A percentile compares a stretch with the other conserved stretches of the same genome.
These are phyloP conservation scores for Hypericum perforatum DNA, from an alignment of 345 rosid species.

Conservation along the genomic window DNA sequence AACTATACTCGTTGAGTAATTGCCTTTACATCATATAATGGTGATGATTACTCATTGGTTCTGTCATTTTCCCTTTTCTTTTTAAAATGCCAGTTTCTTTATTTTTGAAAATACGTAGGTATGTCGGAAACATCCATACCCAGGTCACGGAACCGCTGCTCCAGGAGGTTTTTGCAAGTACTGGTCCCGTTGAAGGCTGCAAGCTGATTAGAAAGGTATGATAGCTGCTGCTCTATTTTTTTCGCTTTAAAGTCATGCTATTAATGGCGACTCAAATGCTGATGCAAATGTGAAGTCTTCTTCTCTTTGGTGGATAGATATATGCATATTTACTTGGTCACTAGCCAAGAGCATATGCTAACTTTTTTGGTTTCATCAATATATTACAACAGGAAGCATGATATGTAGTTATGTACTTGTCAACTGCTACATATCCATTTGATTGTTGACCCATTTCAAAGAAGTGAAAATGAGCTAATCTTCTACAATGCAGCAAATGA, in stretches of 20 bases:
- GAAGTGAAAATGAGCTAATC: not conserved
- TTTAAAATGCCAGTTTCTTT: constrained; percentile 26
- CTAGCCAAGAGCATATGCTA: too few relatives aligned
- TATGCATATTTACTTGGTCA: too few relatives aligned
- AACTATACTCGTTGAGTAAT: not conserved
- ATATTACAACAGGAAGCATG: too few relatives aligned
- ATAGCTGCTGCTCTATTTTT: too few relatives aligned
- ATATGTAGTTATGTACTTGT: too few relatives aligned
- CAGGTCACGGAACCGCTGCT: constrained; percentile 95
- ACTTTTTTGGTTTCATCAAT: too few relatives aligned
- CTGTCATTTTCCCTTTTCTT: constrained; percentile 14
- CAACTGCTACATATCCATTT: not conserved
- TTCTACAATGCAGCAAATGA: not conserved
- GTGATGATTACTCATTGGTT: constrained; percentile 23
- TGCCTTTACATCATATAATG: constrained; percentile 8
- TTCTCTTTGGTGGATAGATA: too few relatives aligned
- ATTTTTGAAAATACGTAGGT: constrained; percentile 56
- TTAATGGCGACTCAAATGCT: too few relatives aligned
- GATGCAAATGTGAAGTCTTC: too few relatives aligned
- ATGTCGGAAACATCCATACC: constrained; percentile 83
- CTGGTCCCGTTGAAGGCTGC: constrained; percentile 89
- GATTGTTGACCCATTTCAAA: not conserved
- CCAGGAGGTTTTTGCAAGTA: constrained; percentile 86
- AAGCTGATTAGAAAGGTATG: constrained; percentile 90
- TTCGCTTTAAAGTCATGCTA: too few relatives aligned